These are phyloP conservation scores for Sphaerobolus stellatus DNA, from an alignment of 1,284 basidiomycete genomes.

Conservation along the genomic window DNA sequence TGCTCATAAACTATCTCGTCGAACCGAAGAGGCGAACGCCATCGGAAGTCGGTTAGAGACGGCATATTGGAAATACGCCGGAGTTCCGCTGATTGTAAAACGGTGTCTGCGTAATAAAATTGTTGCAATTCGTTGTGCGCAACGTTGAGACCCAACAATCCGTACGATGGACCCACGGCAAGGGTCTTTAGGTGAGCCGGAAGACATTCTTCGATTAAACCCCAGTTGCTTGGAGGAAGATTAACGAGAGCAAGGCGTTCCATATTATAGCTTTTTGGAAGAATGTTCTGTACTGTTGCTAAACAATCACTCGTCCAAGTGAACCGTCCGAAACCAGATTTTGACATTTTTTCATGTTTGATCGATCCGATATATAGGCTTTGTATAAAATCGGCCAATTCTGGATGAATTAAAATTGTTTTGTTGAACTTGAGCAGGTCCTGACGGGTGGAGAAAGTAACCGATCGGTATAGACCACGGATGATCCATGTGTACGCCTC, in stretches of 20 bases:
- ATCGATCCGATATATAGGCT: conserved; percentile 9
- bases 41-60: conserved; percentile 4
- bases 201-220: conserved; percentile 3
- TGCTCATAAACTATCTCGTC: conserved; percentile 9
- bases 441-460: conserved; percentile 1
- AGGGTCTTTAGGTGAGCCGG: conserved; percentile 7
- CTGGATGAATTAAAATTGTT: conserved; percentile 1
- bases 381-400: not conserved
- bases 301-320: not conserved
- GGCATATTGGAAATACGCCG: conserved; percentile 3
- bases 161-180: conserved; percentile 8
- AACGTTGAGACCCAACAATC: conserved; percentile 6
- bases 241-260: conserved; percentile 9
- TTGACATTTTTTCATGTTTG: not conserved
- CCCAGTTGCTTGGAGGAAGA: conserved; percentile 7
- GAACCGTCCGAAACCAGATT: not conserved
- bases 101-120: conserved; percentile 11
- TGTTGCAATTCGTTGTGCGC: not conserved
- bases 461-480: conserved; percentile 4
- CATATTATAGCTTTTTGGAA: conserved; percentile 1
- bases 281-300: conserved; percentile 1
- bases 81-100: conserved; percentile 8
- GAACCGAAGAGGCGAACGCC: conserved; percentile 11
- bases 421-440: conserved; percentile 1
- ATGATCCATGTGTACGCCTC: conserved; percentile 7